These are phyloP conservation scores for Suillus sp. DNA, from an alignment of 768 basidiomycete genomes.

Conservation along the genomic window DNA sequence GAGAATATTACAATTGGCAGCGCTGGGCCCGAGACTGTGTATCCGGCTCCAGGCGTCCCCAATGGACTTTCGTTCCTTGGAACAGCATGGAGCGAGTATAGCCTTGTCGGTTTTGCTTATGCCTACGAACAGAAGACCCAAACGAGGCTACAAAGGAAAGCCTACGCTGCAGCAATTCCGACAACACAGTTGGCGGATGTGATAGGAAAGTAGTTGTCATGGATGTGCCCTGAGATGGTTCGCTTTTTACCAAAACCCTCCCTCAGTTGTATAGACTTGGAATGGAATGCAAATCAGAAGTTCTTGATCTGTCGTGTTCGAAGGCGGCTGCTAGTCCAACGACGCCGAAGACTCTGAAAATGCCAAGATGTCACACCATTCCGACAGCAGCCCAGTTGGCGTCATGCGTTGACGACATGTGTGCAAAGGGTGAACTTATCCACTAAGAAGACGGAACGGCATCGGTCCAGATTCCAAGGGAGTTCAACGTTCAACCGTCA, in stretches of 20 bases:
- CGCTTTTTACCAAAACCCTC: background rate
- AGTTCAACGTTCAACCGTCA: no score
- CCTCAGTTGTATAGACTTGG: background rate
- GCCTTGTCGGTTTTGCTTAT: slow-evolving; percentile 43
- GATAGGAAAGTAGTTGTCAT: slow-evolving; percentile 13
- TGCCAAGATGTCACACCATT: background rate
- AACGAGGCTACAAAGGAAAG: slow-evolving; percentile 48
- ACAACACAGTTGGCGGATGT: slow-evolving; percentile 50
- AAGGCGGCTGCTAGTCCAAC: background rate
- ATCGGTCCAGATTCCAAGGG: no score
- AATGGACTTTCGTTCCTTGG: slow-evolving; percentile 46
- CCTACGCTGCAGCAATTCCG: slow-evolving; percentile 56
- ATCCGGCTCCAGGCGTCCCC: slow-evolving; percentile 42
- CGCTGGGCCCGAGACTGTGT: slow-evolving; percentile 38
- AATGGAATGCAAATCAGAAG: background rate
- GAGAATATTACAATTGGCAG: slow-evolving; percentile 32
- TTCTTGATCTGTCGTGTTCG: background rate
- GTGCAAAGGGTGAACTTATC: background rate
- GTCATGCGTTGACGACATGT: no score
- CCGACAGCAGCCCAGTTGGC: background rate
- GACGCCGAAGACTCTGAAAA: background rate
- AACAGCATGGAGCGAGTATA: slow-evolving; percentile 46
- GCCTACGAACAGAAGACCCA: slow-evolving; percentile 59
- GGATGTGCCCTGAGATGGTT: background rate
- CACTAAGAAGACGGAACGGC: background rate